Conservation (phyloP, 225 moss, liverwort and hornwort species). For the Neckera pumila region DNA sequence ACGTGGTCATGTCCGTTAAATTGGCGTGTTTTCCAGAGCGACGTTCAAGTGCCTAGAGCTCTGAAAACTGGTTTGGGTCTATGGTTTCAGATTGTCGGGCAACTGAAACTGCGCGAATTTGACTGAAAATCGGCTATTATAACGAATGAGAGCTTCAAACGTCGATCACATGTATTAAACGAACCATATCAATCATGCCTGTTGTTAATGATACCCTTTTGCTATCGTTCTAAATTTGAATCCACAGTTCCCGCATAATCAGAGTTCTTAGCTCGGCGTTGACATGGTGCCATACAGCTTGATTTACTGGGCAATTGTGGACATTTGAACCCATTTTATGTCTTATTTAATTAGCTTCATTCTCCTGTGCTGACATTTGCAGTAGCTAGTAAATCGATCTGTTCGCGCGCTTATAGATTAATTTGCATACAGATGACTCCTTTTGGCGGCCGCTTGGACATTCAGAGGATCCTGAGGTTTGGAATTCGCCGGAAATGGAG, state of each 20-base stretch:
- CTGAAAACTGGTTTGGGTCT: not conserved
- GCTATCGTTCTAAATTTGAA: not conserved
- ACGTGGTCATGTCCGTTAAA: not conserved
- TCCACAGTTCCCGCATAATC: not conserved
- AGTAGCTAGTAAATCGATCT: not conserved
- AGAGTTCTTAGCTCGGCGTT: not conserved
- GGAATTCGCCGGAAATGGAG: constrained; percentile 1
- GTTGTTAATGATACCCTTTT: not conserved
- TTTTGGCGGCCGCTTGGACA: constrained; percentile 4
- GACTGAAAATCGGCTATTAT: not conserved
- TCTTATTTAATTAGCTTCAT: not conserved
- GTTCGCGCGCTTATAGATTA: not conserved
- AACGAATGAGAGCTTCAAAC: not conserved
- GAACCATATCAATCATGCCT: not conserved
- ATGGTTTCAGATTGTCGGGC: not conserved
- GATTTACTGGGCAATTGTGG: not conserved
- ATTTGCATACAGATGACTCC: not conserved
- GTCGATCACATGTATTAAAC: not conserved
- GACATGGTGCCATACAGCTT: not conserved
- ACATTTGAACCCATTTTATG: not conserved
- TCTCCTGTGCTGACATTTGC: not conserved
- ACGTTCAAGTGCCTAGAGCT: not conserved
- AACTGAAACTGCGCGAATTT: not conserved
- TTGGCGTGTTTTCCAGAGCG: not conserved
- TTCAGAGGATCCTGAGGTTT: constrained; percentile 2